A percentile compares a stretch with the other conserved stretches of the same genome.
Evolutionary conservation across 2,329 filamentous ascomycete species (phyloP).

Genomic region (Trichophaea hybrida): DNA sequence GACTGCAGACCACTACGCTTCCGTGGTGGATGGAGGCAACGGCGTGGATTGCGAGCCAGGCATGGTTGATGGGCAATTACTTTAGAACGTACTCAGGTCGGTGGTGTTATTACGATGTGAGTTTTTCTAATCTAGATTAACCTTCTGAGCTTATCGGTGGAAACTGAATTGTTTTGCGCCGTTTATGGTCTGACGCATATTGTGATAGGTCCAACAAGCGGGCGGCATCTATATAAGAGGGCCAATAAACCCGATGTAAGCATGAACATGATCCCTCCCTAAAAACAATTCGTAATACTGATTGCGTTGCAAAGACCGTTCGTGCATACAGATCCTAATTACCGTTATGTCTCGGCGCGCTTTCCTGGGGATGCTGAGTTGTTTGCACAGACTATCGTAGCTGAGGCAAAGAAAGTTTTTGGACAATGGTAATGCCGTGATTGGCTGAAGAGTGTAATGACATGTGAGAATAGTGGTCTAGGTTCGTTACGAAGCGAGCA

Average conservation of each 20-base stretch:
- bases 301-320: slow-evolving; percentile 20
- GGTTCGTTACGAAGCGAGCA: too few relatives aligned
- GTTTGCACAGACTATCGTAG: slow-evolving; percentile 16
- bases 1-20: slow-evolving; percentile 23
- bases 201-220: not conserved
- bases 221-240: not conserved
- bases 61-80: slow-evolving; percentile 17
- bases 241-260: slow-evolving; percentile 2
- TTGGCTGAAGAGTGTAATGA: not conserved
- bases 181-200: not conserved
- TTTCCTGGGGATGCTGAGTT: slow-evolving; percentile 21
- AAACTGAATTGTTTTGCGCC: not conserved
- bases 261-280: not conserved
- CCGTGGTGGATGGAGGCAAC: slow-evolving; percentile 23
- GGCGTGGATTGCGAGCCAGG: slow-evolving; percentile 15
- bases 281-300: not conserved
- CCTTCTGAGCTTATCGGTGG: not conserved
- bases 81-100: slow-evolving; percentile 14
- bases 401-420: slow-evolving; percentile 11
- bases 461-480: too few relatives aligned
- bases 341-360: slow-evolving; percentile 24
- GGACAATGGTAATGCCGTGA: not conserved
- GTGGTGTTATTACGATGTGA: slow-evolving; percentile 12
- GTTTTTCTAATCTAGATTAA: not conserved
- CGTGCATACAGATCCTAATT: slow-evolving; percentile 21